phyloP scores from a whole-genome alignment of 1,284 basidiomycete genomes.

The Puccinia triticina region DNA sequence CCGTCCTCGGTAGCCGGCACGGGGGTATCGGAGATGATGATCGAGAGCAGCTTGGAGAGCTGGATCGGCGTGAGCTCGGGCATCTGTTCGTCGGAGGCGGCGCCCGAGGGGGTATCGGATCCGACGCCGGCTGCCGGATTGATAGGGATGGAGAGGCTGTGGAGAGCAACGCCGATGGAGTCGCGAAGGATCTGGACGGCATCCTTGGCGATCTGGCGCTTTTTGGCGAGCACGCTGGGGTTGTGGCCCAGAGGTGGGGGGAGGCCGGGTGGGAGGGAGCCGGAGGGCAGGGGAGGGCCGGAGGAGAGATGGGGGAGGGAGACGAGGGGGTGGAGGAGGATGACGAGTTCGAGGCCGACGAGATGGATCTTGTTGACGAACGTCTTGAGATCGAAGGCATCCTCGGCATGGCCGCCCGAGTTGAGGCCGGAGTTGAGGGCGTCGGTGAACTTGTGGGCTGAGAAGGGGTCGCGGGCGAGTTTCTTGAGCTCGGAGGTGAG shows the following conservation, averaged over 20 bases:
- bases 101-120: slow-evolving; percentile 71
- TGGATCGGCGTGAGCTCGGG: slow-evolving; percentile 73
- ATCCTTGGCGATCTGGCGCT: slow-evolving; percentile 53
- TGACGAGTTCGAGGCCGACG: slow-evolving; percentile 74
- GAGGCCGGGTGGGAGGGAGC: slow-evolving; percentile 64
- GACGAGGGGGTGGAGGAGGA: slow-evolving; percentile 74
- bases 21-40: slow-evolving; percentile 72
- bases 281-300: slow-evolving; percentile 72
- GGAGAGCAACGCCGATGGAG: slow-evolving; percentile 45
- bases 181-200: slow-evolving; percentile 53
- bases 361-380: slow-evolving; percentile 76
- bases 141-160: slow-evolving; percentile 47
- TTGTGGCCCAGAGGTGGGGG: slow-evolving; percentile 44
- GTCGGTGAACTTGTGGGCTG: slow-evolving; percentile 81
- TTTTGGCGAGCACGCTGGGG: slow-evolving; percentile 52
- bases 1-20: slow-evolving; percentile 8
- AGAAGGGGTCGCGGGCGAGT: slow-evolving; percentile 79
- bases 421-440: slow-evolving; percentile 74
- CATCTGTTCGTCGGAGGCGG: slow-evolving; percentile 40
- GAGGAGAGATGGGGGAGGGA: slow-evolving; percentile 68
- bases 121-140: slow-evolving; percentile 53
- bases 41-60: slow-evolving; percentile 74
- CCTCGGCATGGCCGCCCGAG: slow-evolving; percentile 71
- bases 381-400: slow-evolving; percentile 75
- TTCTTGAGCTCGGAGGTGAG: slow-evolving; percentile 83